Conservation (phyloP, 2,329 filamentous ascomycete genomes). For the Neoscytalidium dimidiatum region DNA sequence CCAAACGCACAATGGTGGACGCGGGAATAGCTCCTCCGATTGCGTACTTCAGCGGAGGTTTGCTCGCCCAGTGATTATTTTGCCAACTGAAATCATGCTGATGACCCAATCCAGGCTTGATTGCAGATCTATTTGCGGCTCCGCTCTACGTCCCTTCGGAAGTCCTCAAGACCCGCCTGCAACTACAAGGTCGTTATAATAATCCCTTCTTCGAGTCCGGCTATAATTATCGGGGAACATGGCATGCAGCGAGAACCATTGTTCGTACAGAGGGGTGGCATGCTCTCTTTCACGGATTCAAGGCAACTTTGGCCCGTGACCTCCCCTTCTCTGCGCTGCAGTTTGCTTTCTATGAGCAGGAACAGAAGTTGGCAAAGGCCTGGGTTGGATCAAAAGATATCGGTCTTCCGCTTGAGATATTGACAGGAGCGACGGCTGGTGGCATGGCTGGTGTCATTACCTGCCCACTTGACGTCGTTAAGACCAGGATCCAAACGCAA, state of each 20-base stretch:
- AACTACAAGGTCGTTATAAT: slow-evolving; percentile 92
- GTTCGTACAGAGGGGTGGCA: slow-evolving; percentile 76
- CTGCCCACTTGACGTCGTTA: slow-evolving; percentile 95
- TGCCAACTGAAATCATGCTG: neutral
- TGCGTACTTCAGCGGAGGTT: slow-evolving; percentile 83
- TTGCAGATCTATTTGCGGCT: slow-evolving; percentile 89
- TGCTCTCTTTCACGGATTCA: slow-evolving; percentile 95
- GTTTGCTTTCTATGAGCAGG: slow-evolving; percentile 98
- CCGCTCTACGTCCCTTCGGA: slow-evolving; percentile 96
- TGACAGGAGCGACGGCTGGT: slow-evolving; percentile 87
- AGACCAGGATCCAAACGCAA: slow-evolving; percentile 94
- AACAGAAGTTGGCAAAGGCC: slow-evolving; percentile 75
- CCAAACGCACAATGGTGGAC: slow-evolving; percentile 87
- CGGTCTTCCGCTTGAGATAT: slow-evolving; percentile 78
- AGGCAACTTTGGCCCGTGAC: slow-evolving; percentile 91
- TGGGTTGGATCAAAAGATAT: slow-evolving; percentile 83
- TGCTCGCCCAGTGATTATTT: slow-evolving; percentile 22
- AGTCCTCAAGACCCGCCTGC: slow-evolving; percentile 94
- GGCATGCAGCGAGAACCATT: slow-evolving; percentile 85
- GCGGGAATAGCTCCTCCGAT: slow-evolving; percentile 77
- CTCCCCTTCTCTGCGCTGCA: slow-evolving; percentile 94
- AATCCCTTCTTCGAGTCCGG: slow-evolving; percentile 92
- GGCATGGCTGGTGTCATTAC: slow-evolving; percentile 93
- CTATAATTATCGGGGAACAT: slow-evolving; percentile 89
- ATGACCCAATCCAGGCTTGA: slow-evolving; percentile 62